Percentiles rank a stretch among this genome's conserved stretches.
phyloP scores from a whole-genome alignment of 139 green algal species.

The Tetratostichococcus sp. region DNA sequence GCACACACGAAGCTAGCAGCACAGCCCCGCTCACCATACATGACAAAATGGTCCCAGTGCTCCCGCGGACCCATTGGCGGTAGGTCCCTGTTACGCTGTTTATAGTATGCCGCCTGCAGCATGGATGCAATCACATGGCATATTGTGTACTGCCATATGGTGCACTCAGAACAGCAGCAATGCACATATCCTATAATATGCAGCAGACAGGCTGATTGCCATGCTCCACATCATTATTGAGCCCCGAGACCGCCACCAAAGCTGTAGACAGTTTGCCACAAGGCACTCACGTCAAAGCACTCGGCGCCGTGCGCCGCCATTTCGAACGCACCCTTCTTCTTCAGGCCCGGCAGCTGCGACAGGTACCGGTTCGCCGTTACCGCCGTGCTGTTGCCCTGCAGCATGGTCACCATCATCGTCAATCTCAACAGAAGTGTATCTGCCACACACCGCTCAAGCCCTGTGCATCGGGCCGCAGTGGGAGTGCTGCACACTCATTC shows the following conservation, averaged over 20 bases:
- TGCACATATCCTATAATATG: too few relatives aligned
- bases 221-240: background rate
- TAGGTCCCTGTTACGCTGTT: background rate
- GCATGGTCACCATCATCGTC: background rate
- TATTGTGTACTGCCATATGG: too few relatives aligned
- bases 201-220: background rate
- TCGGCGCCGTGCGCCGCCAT: background rate
- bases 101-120: background rate
- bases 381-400: background rate
- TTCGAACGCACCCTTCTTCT: background rate
- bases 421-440: too few relatives aligned
- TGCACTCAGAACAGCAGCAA: too few relatives aligned
- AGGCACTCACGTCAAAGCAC: background rate
- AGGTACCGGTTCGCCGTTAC: background rate
- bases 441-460: too few relatives aligned
- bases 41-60: background rate
- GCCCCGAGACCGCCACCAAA: background rate
- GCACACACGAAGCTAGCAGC: too few relatives aligned
- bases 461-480: too few relatives aligned
- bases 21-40: background rate
- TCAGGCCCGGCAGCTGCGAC: background rate
- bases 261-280: background rate
- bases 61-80: background rate
- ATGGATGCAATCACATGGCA: too few relatives aligned
- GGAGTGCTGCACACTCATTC: too few relatives aligned